Conservation (phyloP, 495 filamentous ascomycete species). For the Penicillium subrubescens region DNA sequence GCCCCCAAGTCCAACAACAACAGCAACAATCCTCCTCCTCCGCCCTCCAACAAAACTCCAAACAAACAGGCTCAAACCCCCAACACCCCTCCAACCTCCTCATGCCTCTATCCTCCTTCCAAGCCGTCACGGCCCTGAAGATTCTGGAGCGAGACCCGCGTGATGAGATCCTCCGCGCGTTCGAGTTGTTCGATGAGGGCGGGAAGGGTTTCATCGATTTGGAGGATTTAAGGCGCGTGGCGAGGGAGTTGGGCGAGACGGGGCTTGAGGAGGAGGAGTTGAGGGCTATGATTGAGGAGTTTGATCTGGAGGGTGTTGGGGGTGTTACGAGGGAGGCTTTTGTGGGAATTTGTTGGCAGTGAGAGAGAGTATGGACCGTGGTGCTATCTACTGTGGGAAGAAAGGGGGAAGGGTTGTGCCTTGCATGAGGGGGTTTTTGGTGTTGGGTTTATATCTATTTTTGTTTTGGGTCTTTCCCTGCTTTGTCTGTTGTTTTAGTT, state of each 20-base stretch:
- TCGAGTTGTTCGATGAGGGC: constrained; percentile 82
- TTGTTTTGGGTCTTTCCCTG: constrained; percentile 14
- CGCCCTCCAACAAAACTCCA: constrained; percentile 29
- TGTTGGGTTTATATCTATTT: constrained; percentile 16
- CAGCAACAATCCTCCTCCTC: constrained; percentile 32
- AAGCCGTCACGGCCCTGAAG: constrained; percentile 74
- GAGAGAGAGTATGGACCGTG: constrained; percentile 20
- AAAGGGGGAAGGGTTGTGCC: not conserved
- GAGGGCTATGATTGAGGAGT: constrained; percentile 96
- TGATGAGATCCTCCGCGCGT: constrained; percentile 90
- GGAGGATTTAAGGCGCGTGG: constrained; percentile 82
- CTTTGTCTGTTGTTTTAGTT: constrained; percentile 5
- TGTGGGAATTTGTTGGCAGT: constrained; percentile 72
- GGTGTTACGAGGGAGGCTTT: constrained; percentile 91
- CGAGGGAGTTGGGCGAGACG: constrained; percentile 86
- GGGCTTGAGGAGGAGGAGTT: constrained; percentile 90
- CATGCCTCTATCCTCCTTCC: constrained; percentile 72
- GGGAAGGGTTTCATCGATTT: constrained; percentile 83
- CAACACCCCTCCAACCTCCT: constrained; percentile 59
- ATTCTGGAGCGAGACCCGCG: constrained; percentile 81
- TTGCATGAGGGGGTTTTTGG: constrained; percentile 21
- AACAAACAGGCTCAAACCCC: constrained; percentile 36
- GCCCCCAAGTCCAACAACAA: constrained; percentile 51
- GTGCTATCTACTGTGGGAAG: not conserved
- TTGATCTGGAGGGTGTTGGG: constrained; percentile 91